These are phyloP conservation scores for Neocallimastix lanati DNA, from an alignment of 192 early-diverging fungal species.

Conservation along the genomic window DNA sequence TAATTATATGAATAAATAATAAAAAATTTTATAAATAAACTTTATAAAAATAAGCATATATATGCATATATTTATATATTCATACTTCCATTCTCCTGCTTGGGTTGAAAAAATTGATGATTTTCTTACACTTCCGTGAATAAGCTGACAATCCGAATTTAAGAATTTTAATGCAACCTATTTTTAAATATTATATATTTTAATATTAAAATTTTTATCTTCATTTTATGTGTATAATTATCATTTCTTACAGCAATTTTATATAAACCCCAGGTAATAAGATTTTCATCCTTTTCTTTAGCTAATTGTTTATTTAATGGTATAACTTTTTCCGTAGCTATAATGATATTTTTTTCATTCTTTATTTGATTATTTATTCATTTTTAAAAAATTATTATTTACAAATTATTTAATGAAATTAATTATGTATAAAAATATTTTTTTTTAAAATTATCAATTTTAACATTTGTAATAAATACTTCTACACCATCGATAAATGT, in stretches of 20 bases:
- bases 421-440: too few species aligned
- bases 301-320: conserved; percentile 42
- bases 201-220: too few species aligned
- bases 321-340: conserved; percentile 69
- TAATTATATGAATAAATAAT: too few species aligned
- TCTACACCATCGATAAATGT: conserved; percentile 75
- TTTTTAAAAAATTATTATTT: too few species aligned
- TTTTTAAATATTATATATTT: not conserved
- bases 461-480: conserved; percentile 27
- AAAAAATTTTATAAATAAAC: too few species aligned
- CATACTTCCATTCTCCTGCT: conserved; percentile 77
- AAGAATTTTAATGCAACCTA: conserved; percentile 74
- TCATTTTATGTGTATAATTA: too few species aligned
- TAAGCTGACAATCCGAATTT: conserved; percentile 62
- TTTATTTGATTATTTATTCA: too few species aligned
- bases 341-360: conserved; percentile 50
- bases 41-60: too few species aligned
- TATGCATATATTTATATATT: too few species aligned
- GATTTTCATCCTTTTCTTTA: conserved; percentile 23
- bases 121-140: conserved; percentile 70
- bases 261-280: conserved; percentile 72
- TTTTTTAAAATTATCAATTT: too few species aligned
- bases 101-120: conserved; percentile 69
- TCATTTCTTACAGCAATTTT: conserved; percentile 62
- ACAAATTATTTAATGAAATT: too few species aligned